A percentile compares a stretch with the other conserved stretches of the same genome.
Conservation (phyloP, 192 early-diverging fungal species). For the Piromyces finnis region DNA sequence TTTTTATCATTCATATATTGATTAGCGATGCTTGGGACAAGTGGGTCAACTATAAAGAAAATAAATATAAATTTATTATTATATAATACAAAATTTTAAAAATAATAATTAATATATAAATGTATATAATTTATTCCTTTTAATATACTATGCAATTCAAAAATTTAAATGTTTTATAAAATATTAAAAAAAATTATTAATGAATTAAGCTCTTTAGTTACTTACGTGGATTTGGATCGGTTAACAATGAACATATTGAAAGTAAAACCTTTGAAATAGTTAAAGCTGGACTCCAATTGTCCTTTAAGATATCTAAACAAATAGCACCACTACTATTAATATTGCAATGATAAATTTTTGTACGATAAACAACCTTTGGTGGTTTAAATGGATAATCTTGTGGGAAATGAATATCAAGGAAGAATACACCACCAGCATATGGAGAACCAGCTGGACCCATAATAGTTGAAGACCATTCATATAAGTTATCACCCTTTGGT, state of each 20-base stretch:
- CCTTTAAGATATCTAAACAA: conserved; percentile 89
- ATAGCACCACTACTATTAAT: conserved; percentile 80
- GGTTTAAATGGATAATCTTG: conserved; percentile 92
- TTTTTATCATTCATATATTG: conserved; percentile 69
- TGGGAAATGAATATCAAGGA: conserved; percentile 81
- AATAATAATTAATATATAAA: conserved; percentile 2
- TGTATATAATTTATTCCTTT: background rate
- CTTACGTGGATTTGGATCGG: conserved; percentile 83
- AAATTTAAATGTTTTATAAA: too few species aligned
- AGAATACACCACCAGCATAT: conserved; percentile 76
- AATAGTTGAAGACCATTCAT: conserved; percentile 92
- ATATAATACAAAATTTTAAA: too few species aligned
- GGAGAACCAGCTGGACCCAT: conserved; percentile 75
- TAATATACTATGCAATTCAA: too few species aligned
- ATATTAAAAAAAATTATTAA: background rate
- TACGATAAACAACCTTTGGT: conserved; percentile 79
- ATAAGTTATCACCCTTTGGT: conserved; percentile 88
- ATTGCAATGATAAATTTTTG: conserved; percentile 94
- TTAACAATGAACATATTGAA: conserved; percentile 85
- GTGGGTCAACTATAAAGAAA: conserved; percentile 51
- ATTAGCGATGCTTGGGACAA: conserved; percentile 77
- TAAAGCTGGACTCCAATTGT: conserved; percentile 91
- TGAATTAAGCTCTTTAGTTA: background rate
- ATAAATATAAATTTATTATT: background rate
- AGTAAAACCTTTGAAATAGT: conserved; percentile 91